Base-by-base conservation (phyloP, 495 filamentous ascomycete genomes). In the Copromyces sp. region DNA sequence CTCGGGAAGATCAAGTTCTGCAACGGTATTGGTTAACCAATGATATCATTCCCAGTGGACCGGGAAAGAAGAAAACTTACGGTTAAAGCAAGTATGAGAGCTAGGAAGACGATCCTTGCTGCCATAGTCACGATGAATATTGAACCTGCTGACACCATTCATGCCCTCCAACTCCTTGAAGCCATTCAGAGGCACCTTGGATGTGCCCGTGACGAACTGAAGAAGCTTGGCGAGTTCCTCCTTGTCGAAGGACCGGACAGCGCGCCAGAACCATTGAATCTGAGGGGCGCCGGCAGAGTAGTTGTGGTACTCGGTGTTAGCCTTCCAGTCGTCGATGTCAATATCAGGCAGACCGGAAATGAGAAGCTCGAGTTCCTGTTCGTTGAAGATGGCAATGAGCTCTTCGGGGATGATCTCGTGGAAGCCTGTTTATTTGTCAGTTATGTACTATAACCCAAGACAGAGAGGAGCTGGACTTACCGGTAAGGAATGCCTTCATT, bases 221-320 rank as follows among this genome's bases (percentile, higher is more conserved):
- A 99, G 88, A 47, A 99, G 88, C 80, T 98, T 98, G 73, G 95
- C 95, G 71, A 93, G 93, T 82, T 98, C 95, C 85, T 99, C 95
- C 84, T 98, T 98, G 85, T 99, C 95, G 77, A 97, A 99, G 7
- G 94, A 97, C 75, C 96, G 91, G 53, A 99, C 91, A 4, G 96
- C 95, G 77, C 95, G 91, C 95, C 95, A 99, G 89, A 99, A 98
- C 96, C 95, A 98, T 81, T 99, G 95, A 76, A 99, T 98, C 78
- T 99, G 95, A 35, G 94, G 91, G 3, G 95, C 97, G 0, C 94
- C 93, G 38, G 93, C 91, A 17, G 92, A 92, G 85, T 98, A 99
- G 82, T 98, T 98, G 82, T 98, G 95, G 77, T 98, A 98, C 78
- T 98, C 96, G 24, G 94, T 97, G 82, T 97, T 96, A 81, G 91